These are phyloP conservation scores for Zalerion maritima DNA, from an alignment of 495 filamentous ascomycete species.

Conservation along the genomic window DNA sequence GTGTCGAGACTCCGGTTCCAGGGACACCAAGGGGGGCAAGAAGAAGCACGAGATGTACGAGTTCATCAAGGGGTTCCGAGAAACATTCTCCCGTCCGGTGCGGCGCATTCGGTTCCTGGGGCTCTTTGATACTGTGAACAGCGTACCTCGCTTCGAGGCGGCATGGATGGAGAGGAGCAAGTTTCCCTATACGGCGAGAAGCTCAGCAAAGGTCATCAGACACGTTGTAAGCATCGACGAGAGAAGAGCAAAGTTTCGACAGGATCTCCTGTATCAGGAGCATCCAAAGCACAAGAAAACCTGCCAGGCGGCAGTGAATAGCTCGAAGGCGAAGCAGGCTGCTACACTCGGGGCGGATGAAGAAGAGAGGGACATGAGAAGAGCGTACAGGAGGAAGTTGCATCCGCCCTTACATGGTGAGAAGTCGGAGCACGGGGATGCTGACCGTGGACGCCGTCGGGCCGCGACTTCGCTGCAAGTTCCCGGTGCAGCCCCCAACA, in stretches of 20 bases:
- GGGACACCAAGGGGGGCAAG: conserved; percentile 42
- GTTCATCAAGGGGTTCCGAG: conserved; percentile 72
- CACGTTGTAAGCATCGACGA: conserved; percentile 74
- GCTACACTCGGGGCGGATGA: too few species aligned
- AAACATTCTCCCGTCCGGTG: conserved; percentile 71
- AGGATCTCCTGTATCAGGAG: conserved; percentile 56
- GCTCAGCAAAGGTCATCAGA: conserved; percentile 50
- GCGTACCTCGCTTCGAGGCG: conserved; percentile 66
- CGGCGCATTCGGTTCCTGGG: conserved; percentile 56
- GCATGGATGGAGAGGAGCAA: conserved; percentile 76
- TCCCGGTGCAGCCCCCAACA: too few species aligned
- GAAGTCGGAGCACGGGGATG: conserved; percentile 12
- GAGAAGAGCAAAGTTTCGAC: conserved; percentile 52
- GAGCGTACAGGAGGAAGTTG: too few species aligned
- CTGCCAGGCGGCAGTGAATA: too few species aligned
- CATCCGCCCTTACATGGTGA: conserved; percentile 1
- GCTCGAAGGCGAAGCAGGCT: too few species aligned
- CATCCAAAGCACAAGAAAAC: conserved; percentile 19
- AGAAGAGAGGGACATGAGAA: too few species aligned
- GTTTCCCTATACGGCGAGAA: conserved; percentile 71
- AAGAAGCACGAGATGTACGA: conserved; percentile 46
- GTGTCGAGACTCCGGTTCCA: conserved; percentile 41
- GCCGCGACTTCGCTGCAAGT: too few species aligned
- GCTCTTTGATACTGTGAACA: conserved; percentile 68
- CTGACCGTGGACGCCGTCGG: too few species aligned